Percentiles rank a stretch among this genome's conserved stretches.
phyloP scores from a whole-genome alignment of 768 basidiomycete genomes.

The Megacollybia marginata region DNA sequence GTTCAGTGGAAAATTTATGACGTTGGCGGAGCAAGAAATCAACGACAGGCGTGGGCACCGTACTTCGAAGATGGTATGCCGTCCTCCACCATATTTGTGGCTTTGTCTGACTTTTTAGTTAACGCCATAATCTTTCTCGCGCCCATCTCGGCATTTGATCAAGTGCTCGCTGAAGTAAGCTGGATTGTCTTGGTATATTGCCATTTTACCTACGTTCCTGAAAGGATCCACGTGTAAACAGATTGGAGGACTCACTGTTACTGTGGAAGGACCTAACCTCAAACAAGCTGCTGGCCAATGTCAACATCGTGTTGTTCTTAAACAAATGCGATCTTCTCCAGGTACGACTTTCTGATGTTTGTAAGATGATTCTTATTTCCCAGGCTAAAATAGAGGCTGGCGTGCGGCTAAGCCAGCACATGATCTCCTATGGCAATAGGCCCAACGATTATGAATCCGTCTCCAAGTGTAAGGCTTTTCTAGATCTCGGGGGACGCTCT shows the following conservation, averaged over 20 bases:
- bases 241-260: constrained; percentile 71
- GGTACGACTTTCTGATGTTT: constrained; percentile 25
- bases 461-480: constrained; percentile 52
- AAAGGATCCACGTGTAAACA: constrained; percentile 68
- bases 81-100: constrained; percentile 3
- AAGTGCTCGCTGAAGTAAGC: constrained; percentile 67
- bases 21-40: constrained; percentile 75
- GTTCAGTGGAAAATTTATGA: constrained; percentile 81
- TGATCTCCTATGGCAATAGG: constrained; percentile 65
- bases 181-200: constrained; percentile 4
- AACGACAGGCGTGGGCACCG: constrained; percentile 82
- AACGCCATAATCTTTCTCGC: constrained; percentile 86
- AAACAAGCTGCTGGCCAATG: constrained; percentile 64
- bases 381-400: constrained; percentile 74
- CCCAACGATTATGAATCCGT: constrained; percentile 76
- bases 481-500: not conserved
- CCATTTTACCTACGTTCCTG: not conserved
- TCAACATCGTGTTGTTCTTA: constrained; percentile 75
- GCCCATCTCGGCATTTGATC: constrained; percentile 84
- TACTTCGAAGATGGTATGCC: constrained; percentile 75
- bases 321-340: constrained; percentile 77
- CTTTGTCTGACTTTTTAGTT: constrained; percentile 33
- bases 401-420: constrained; percentile 60
- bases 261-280: constrained; percentile 70
- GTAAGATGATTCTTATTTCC: not conserved